Percentiles rank a stretch among this genome's conserved stretches.
Conservation (phyloP, 2,329 filamentous ascomycete genomes). For the Periconia sp. region DNA sequence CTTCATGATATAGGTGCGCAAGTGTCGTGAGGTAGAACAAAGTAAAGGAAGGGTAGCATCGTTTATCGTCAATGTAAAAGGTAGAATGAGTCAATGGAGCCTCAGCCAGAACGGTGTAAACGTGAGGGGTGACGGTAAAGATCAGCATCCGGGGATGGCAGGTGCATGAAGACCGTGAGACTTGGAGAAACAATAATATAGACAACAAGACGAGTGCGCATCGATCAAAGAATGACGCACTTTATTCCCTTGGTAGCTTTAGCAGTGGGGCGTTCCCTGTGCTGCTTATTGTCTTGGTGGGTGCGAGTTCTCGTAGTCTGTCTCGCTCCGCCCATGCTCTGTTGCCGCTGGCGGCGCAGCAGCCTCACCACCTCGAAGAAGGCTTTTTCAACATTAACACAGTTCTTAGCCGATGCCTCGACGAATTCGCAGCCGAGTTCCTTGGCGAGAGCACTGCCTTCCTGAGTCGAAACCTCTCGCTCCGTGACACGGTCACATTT, state of each 20-base stretch:
- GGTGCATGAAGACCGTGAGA: not conserved
- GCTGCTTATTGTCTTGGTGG: constrained; percentile 5
- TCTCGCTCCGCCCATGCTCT: not conserved
- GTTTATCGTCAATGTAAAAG: constrained; percentile 32
- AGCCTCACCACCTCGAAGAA: constrained; percentile 97
- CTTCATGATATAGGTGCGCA: constrained; percentile 21
- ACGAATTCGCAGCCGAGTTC: constrained; percentile 96
- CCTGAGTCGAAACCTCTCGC: constrained; percentile 93
- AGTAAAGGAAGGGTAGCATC: constrained; percentile 17
- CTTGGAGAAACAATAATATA: not conserved
- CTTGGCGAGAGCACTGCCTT: constrained; percentile 87
- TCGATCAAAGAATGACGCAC: constrained; percentile 37
- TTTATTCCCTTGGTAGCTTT: constrained; percentile 13
- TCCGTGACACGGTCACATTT: constrained; percentile 97
- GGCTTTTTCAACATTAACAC: constrained; percentile 96
- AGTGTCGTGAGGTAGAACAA: constrained; percentile 17
- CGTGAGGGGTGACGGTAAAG: constrained; percentile 5
- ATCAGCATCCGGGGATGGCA: not conserved
- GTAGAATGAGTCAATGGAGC: constrained; percentile 2
- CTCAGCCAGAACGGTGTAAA: constrained; percentile 20
- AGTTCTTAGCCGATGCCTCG: constrained; percentile 95
- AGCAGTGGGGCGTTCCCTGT: constrained; percentile 25
- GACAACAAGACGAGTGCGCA: not conserved
- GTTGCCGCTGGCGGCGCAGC: constrained; percentile 77
- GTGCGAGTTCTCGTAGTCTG: not conserved